Conservation (phyloP, 148 eudicot genomes). For the Dianthus caryophyllus region DNA sequence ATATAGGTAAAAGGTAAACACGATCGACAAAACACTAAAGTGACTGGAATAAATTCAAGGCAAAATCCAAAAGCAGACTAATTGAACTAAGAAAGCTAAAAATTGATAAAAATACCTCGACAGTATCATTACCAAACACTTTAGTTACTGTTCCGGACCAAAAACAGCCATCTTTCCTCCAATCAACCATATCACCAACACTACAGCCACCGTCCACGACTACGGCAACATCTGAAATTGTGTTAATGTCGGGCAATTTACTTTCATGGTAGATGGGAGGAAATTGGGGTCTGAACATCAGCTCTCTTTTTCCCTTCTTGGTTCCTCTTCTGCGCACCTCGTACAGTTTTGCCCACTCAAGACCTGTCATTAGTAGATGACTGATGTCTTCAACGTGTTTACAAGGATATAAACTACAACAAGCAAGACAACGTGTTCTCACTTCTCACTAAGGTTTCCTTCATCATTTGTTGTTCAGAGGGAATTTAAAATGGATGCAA, state of each 20-base stretch:
- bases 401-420: not conserved
- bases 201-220: constrained; percentile 52
- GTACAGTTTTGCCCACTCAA: constrained; percentile 40
- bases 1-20: constrained; percentile 1
- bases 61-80: not conserved
- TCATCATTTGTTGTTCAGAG: not conserved
- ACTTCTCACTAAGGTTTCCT: not conserved
- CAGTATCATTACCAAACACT: constrained; percentile 38
- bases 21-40: not conserved
- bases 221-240: constrained; percentile 47
- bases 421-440: constrained; percentile 2
- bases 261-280: constrained; percentile 44
- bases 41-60: not conserved
- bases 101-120: constrained; percentile 41
- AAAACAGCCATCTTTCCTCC: constrained; percentile 49
- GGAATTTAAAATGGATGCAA: not conserved
- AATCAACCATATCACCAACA: constrained; percentile 78
- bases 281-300: constrained; percentile 76
- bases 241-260: constrained; percentile 33
- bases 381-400: constrained; percentile 7
- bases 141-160: constrained; percentile 70
- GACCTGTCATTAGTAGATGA: constrained; percentile 36
- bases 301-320: constrained; percentile 27
- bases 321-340: constrained; percentile 26
- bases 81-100: not conserved